Percentiles rank a stretch among this genome's conserved stretches.
phyloP scores from a whole-genome alignment of 2,329 filamentous ascomycete species.

The Camillea tinctor region DNA sequence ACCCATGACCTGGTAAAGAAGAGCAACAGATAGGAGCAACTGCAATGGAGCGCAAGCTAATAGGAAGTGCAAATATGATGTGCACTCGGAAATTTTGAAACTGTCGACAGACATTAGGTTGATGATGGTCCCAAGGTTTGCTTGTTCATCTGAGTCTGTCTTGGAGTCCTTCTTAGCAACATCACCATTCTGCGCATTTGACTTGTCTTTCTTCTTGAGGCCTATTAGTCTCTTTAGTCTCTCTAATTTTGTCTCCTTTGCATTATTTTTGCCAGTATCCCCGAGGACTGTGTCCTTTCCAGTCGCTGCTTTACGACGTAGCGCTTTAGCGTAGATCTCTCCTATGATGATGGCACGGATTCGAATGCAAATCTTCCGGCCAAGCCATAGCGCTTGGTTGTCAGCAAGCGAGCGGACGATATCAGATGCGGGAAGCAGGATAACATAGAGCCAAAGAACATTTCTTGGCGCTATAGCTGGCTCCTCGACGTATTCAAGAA shows the following conservation, averaged over 20 bases:
- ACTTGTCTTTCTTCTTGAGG: conserved; percentile 55
- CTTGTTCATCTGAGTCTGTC: conserved; percentile 63
- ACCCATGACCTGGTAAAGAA: conserved; percentile 89
- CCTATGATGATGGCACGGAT: conserved; percentile 93
- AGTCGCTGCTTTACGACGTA: conserved; percentile 84
- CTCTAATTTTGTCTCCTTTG: conserved; percentile 41
- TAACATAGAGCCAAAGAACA: conserved; percentile 94
- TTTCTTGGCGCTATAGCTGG: conserved; percentile 74
- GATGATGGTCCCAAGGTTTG: conserved; percentile 96
- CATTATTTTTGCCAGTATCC: conserved; percentile 44
- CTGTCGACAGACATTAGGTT: conserved; percentile 99
- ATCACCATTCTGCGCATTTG: conserved; percentile 36
- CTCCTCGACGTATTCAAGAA: conserved; percentile 90
- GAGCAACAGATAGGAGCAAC: conserved; percentile 72
- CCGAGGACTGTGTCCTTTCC: conserved; percentile 73
- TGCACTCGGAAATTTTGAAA: conserved; percentile 95
- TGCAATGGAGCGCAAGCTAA: conserved; percentile 89
- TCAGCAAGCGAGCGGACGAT: conserved; percentile 78
- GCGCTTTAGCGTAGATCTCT: conserved; percentile 94
- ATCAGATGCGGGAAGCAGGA: conserved; percentile 81
- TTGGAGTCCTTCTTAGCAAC: conserved; percentile 32
- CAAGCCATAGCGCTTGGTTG: conserved; percentile 87
- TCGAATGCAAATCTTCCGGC: conserved; percentile 89
- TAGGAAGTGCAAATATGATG: conserved; percentile 94
- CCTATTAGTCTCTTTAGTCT: conserved; percentile 58